Evolutionary conservation across 2,329 filamentous ascomycete genomes (phyloP).

Genomic region (Pseudocercospora cruenta): DNA sequence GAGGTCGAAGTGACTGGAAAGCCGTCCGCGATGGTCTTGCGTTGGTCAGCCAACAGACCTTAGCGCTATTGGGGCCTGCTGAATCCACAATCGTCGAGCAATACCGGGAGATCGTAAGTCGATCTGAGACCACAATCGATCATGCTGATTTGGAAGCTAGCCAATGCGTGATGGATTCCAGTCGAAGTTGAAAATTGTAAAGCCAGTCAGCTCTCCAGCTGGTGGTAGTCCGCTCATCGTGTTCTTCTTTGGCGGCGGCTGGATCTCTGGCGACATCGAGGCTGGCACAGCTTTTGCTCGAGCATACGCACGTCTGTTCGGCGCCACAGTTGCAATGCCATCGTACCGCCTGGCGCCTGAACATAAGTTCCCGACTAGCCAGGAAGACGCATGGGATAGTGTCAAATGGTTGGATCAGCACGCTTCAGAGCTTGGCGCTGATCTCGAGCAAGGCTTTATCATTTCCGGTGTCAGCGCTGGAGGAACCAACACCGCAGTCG

Average conservation of each 20-base stretch:
- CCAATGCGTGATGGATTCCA: slow-evolving; percentile 40
- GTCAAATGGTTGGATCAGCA: slow-evolving; percentile 36
- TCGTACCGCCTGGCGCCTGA: slow-evolving; percentile 52
- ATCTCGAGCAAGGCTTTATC: slow-evolving; percentile 51
- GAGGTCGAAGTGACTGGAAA: slow-evolving; percentile 6
- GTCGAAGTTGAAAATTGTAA: slow-evolving; percentile 40
- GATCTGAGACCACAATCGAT: slow-evolving; percentile 22
- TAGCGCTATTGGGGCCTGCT: slow-evolving; percentile 9
- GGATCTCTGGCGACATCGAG: slow-evolving; percentile 27
- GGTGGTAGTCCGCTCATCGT: slow-evolving; percentile 31
- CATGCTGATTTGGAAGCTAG: slow-evolving; percentile 23
- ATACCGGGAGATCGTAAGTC: slow-evolving; percentile 37
- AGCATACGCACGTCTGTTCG: slow-evolving; percentile 16
- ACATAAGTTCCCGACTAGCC: slow-evolving; percentile 49
- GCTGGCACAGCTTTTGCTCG: slow-evolving; percentile 25
- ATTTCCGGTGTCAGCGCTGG: slow-evolving; percentile 53
- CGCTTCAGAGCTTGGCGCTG: slow-evolving; percentile 41
- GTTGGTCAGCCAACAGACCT: neutral
- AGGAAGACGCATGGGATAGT: slow-evolving; percentile 51
- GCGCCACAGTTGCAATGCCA: slow-evolving; percentile 10
- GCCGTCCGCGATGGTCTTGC: neutral
- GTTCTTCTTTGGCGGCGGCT: slow-evolving; percentile 32
- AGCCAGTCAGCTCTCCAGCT: slow-evolving; percentile 25
- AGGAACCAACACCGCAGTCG: slow-evolving; percentile 44
- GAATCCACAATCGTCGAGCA: slow-evolving; percentile 12